Percentiles rank a stretch among this genome's conserved stretches.
Evolutionary conservation across 257 asterid species (phyloP).

Genomic region (Ballota nigra): DNA sequence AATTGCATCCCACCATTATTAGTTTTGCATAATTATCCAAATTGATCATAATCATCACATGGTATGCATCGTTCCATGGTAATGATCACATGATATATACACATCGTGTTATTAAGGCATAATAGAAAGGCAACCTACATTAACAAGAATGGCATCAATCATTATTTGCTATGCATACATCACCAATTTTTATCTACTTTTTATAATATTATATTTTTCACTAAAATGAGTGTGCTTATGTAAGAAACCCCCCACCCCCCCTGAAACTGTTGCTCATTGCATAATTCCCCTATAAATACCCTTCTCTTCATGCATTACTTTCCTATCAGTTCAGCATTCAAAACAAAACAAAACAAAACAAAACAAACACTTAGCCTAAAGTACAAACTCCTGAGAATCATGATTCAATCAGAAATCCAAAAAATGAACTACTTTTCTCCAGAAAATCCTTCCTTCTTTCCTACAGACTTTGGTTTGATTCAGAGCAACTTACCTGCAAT

Average conservation of each 20-base stretch:
- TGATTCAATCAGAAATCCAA: constrained; percentile 54
- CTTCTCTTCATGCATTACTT: constrained; percentile 40
- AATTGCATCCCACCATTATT: constrained; percentile 26
- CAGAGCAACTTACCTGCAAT: constrained; percentile 44
- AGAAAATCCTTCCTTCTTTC: constrained; percentile 41
- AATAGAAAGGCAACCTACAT: constrained; percentile 23
- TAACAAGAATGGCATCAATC: constrained; percentile 33
- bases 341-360: constrained; percentile 9
- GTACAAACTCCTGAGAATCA: constrained; percentile 26
- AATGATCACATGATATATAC: constrained; percentile 23
- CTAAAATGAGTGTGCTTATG: constrained; percentile 37
- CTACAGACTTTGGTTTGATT: constrained; percentile 39
- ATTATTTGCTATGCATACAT: constrained; percentile 37
- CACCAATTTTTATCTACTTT: constrained; percentile 27
- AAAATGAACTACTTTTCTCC: constrained; percentile 46
- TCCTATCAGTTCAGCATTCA: constrained; percentile 27
- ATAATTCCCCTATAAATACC: constrained; percentile 58
- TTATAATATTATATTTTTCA: constrained; percentile 7
- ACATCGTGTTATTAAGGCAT: constrained; percentile 23
- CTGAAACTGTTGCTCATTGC: constrained; percentile 30
- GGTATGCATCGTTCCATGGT: constrained; percentile 22
- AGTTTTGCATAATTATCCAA: constrained; percentile 1
- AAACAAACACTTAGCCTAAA: background rate
- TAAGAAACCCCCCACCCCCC: constrained; percentile 33
- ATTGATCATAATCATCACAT: constrained; percentile 15